Conservation (phyloP, 345 rosid genomes). For the Luvunga scandens region DNA sequence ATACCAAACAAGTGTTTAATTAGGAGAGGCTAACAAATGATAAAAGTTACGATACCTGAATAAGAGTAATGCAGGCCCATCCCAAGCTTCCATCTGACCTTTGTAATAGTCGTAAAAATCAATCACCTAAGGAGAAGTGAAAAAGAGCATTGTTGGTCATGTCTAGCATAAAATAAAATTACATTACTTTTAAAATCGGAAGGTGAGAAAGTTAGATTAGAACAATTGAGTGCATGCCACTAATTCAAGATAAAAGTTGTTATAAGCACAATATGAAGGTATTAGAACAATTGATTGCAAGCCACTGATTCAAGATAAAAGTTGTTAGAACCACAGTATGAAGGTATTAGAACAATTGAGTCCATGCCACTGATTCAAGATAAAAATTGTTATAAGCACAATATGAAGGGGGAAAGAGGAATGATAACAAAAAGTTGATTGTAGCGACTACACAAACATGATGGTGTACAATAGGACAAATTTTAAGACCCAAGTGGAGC, state of each 20-base stretch:
- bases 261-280: not conserved
- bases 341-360: not conserved
- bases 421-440: not conserved
- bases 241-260: too few relatives aligned
- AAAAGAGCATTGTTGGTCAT: slow-evolving; percentile 7
- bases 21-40: not conserved
- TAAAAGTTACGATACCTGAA: slow-evolving; percentile 58
- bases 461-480: not conserved
- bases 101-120: slow-evolving; percentile 97
- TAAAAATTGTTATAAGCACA: not conserved
- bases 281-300: too few relatives aligned
- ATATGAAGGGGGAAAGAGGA: not conserved
- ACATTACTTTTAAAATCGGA: not conserved
- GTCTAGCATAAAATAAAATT: not conserved
- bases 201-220: not conserved
- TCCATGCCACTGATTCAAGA: not conserved
- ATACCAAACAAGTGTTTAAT: not conserved
- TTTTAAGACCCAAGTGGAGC: not conserved
- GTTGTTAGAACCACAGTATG: not conserved
- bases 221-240: not conserved
- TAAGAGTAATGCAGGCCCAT: slow-evolving; percentile 97
- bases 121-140: slow-evolving; percentile 50
- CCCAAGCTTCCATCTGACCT: slow-evolving; percentile 99
- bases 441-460: not conserved
- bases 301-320: too few relatives aligned